Conservation (phyloP, 192 early-diverging fungal species). For the Mortierella hygrophila region DNA sequence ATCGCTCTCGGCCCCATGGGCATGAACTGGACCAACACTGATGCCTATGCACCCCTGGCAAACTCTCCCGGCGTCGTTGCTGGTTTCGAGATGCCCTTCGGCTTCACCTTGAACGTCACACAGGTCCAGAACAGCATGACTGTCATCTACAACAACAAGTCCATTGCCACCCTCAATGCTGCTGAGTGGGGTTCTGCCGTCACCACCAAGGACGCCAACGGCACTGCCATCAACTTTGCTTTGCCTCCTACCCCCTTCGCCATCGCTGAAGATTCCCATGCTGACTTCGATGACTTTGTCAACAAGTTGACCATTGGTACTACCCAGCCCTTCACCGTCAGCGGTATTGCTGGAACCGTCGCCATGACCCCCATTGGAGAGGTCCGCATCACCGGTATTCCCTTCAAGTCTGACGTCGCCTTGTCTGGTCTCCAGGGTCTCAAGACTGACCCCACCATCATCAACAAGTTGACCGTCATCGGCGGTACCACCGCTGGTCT, state of each 20-base stretch:
- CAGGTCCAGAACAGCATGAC: slow-evolving; percentile 67
- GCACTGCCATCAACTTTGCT: slow-evolving; percentile 64
- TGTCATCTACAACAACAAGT: slow-evolving; percentile 52
- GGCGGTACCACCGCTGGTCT: slow-evolving; percentile 59
- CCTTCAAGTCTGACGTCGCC: slow-evolving; percentile 63
- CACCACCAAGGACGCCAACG: slow-evolving; percentile 56
- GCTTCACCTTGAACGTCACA: slow-evolving; percentile 70
- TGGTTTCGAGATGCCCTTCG: slow-evolving; percentile 71
- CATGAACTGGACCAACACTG: slow-evolving; percentile 60
- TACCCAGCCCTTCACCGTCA: slow-evolving; percentile 57
- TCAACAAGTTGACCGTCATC: slow-evolving; percentile 67
- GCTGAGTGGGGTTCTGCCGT: slow-evolving; percentile 49
- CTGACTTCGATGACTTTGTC: slow-evolving; percentile 67
- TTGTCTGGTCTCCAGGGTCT: slow-evolving; percentile 70
- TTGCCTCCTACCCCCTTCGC: slow-evolving; percentile 62
- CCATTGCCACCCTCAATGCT: slow-evolving; percentile 41
- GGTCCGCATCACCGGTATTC: slow-evolving; percentile 64
- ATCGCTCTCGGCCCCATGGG: slow-evolving; percentile 67
- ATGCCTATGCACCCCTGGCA: slow-evolving; percentile 64
- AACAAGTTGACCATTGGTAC: slow-evolving; percentile 60
- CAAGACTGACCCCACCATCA: slow-evolving; percentile 61
- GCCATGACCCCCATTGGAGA: slow-evolving; percentile 68
- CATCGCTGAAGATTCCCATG: slow-evolving; percentile 57
- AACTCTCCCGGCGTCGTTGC: slow-evolving; percentile 61
- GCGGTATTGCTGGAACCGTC: slow-evolving; percentile 62